Evolutionary conservation across 345 rosid genomes (phyloP).

Genomic region (Citrus trifoliata): DNA sequence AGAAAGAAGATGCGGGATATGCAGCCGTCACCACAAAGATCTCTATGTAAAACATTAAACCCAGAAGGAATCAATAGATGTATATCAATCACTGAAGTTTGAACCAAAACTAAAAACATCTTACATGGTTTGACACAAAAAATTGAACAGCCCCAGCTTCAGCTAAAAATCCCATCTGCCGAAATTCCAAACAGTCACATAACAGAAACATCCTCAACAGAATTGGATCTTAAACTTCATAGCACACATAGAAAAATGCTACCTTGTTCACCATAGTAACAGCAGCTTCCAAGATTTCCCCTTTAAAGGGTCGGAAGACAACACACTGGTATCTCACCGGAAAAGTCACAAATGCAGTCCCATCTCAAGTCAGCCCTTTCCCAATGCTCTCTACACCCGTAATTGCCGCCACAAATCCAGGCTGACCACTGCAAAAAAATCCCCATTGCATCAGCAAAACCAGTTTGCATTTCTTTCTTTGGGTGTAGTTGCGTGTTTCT

Average conservation of each 20-base stretch:
- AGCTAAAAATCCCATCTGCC: conserved; percentile 85
- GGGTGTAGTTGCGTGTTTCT: too few relatives aligned
- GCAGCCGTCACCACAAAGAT: background rate
- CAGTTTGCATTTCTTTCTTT: too few relatives aligned
- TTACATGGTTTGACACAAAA: conserved; percentile 90
- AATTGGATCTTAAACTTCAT: background rate
- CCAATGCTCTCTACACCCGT: conserved; percentile 79
- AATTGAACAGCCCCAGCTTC: conserved; percentile 97
- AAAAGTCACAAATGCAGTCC: conserved; percentile 79
- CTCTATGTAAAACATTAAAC: background rate
- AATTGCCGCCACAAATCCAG: conserved; percentile 88
- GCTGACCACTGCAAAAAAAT: conserved; percentile 56
- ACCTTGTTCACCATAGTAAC: conserved; percentile 93
- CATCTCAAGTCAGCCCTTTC: conserved; percentile 84
- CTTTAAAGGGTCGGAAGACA: conserved; percentile 83
- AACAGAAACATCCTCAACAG: background rate
- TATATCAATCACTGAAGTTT: conserved; percentile 14
- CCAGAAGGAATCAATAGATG: background rate
- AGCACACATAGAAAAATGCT: background rate
- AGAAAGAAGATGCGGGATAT: background rate
- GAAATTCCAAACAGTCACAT: background rate
- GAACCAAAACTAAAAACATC: conserved; percentile 17
- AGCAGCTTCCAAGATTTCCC: conserved; percentile 88
- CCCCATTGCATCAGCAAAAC: too few relatives aligned
- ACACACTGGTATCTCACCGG: conserved; percentile 80